Evolutionary conservation across 2,329 filamentous ascomycete species (phyloP).

Genomic region (Microsporum ferrugineum): DNA sequence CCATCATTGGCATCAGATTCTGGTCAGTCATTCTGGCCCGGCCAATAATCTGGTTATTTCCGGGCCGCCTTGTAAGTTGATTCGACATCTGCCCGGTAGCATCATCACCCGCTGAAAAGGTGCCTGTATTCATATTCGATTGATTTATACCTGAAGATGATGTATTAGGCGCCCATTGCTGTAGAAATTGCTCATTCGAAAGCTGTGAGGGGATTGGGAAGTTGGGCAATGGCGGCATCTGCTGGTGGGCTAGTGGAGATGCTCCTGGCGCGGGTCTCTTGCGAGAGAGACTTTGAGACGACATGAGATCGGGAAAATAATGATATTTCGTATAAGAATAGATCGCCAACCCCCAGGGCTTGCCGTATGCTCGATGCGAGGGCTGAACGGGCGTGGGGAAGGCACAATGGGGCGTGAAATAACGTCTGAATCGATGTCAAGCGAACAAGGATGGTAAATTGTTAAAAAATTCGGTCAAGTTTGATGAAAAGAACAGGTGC

Average conservation of each 20-base stretch:
- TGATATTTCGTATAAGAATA: not conserved
- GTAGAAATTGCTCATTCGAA: conserved; percentile 43
- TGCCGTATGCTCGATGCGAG: not conserved
- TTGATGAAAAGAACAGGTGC: not conserved
- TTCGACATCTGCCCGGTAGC: conserved; percentile 35
- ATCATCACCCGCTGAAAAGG: conserved; percentile 31
- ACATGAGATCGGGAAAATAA: conserved; percentile 19
- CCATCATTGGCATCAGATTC: conserved; percentile 20
- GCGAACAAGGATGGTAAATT: not conserved
- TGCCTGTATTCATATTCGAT: conserved; percentile 28
- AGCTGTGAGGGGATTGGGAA: conserved; percentile 34
- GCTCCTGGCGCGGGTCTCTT: conserved; percentile 66
- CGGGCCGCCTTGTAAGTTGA: conserved; percentile 33
- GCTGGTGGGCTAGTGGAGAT: conserved; percentile 49
- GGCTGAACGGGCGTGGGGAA: not conserved
- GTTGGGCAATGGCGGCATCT: conserved; percentile 41
- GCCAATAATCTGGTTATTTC: conserved; percentile 30
- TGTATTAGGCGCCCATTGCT: conserved; percentile 41
- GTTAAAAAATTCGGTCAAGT: not conserved
- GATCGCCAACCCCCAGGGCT: not conserved
- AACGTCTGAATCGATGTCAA: not conserved
- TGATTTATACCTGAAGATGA: conserved; percentile 19
- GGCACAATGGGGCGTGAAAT: not conserved
- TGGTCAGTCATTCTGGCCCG: conserved; percentile 30
- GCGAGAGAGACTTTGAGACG: conserved; percentile 39